These are phyloP conservation scores for Aspergillus saccharolyticus DNA, from an alignment of 495 filamentous ascomycete species.

Conservation along the genomic window DNA sequence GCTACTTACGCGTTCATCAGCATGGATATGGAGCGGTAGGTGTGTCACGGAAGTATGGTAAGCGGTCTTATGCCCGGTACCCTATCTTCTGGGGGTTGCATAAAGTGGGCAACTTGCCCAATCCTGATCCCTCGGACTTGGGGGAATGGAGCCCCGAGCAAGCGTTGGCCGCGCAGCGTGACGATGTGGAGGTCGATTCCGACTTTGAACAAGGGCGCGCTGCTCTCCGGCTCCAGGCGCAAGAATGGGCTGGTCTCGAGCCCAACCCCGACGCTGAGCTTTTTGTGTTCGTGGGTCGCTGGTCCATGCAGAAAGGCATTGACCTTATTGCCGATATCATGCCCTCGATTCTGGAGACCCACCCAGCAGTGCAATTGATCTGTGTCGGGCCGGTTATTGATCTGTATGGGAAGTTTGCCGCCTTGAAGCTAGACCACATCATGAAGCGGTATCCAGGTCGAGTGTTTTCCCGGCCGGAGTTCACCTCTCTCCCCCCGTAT, in stretches of 20 bases:
- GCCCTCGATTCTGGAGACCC: slow-evolving; percentile 62
- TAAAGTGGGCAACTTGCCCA: slow-evolving; percentile 65
- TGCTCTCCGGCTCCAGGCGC: slow-evolving; percentile 59
- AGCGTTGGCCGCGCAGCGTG: slow-evolving; percentile 36
- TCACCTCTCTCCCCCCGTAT: slow-evolving; percentile 66
- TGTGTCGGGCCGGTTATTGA: slow-evolving; percentile 71
- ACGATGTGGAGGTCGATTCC: slow-evolving; percentile 45
- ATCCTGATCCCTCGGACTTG: slow-evolving; percentile 70
- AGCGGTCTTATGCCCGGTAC: slow-evolving; percentile 66
- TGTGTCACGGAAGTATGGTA: slow-evolving; percentile 70
- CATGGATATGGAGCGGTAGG: slow-evolving; percentile 70
- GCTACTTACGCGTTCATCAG: slow-evolving; percentile 66
- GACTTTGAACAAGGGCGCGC: slow-evolving; percentile 51
- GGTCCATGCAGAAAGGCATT: slow-evolving; percentile 74
- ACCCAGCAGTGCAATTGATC: slow-evolving; percentile 62
- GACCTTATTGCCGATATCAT: slow-evolving; percentile 74
- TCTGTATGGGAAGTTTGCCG: slow-evolving; percentile 72
- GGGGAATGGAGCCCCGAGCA: slow-evolving; percentile 57
- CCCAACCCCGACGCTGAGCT: slow-evolving; percentile 62
- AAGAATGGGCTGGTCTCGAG: slow-evolving; percentile 71
- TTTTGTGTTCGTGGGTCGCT: slow-evolving; percentile 72
- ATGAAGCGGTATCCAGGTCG: slow-evolving; percentile 68
- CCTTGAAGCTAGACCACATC: slow-evolving; percentile 62
- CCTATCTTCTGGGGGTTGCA: slow-evolving; percentile 72
- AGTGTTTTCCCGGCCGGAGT: slow-evolving; percentile 71